A percentile compares a stretch with the other conserved stretches of the same genome.
phyloP scores from a whole-genome alignment of 2,329 filamentous ascomycete species.

The Anthostomella pinea region DNA sequence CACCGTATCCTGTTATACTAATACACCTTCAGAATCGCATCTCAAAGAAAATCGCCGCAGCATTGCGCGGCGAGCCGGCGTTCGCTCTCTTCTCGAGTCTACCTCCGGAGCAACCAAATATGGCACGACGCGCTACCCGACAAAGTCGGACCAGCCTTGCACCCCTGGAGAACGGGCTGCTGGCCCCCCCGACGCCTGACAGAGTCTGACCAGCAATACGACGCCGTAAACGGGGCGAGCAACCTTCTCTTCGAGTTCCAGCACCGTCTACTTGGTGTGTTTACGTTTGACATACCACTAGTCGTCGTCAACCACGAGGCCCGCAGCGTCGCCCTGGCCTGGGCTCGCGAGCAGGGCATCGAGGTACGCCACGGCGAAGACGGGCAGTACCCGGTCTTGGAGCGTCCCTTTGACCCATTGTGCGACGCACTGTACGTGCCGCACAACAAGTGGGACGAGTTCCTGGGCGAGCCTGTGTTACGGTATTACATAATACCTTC shows the following conservation, averaged over 20 bases:
- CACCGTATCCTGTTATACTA: too few relatives aligned
- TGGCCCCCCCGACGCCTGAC: slow-evolving; percentile 12
- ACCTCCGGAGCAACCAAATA: slow-evolving; percentile 4
- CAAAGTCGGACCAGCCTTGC: slow-evolving; percentile 9
- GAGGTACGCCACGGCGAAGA: not conserved
- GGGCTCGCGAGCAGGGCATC: slow-evolving; percentile 14
- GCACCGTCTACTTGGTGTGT: slow-evolving; percentile 8
- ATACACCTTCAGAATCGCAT: too few relatives aligned
- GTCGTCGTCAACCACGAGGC: slow-evolving; percentile 21
- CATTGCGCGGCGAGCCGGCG: too few relatives aligned
- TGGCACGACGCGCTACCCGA: slow-evolving; percentile 7
- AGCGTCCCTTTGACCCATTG: slow-evolving; percentile 3
- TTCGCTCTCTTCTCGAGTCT: slow-evolving; percentile 7
- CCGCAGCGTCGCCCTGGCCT: slow-evolving; percentile 12
- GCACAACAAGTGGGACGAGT: not conserved
- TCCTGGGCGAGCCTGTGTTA: not conserved
- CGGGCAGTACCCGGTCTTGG: slow-evolving; percentile 3
- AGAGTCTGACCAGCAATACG: slow-evolving; percentile 9
- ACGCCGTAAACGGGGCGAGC: slow-evolving; percentile 7
- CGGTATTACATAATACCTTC: too few relatives aligned
- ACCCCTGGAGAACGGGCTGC: slow-evolving; percentile 15
- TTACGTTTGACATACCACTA: slow-evolving; percentile 16
- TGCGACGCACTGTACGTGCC: slow-evolving; percentile 1
- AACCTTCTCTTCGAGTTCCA: slow-evolving; percentile 16
- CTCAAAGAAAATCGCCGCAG: too few relatives aligned